phyloP scores from a whole-genome alignment of 208 protist species.

The Jaenimonas drosophilae region DNA sequence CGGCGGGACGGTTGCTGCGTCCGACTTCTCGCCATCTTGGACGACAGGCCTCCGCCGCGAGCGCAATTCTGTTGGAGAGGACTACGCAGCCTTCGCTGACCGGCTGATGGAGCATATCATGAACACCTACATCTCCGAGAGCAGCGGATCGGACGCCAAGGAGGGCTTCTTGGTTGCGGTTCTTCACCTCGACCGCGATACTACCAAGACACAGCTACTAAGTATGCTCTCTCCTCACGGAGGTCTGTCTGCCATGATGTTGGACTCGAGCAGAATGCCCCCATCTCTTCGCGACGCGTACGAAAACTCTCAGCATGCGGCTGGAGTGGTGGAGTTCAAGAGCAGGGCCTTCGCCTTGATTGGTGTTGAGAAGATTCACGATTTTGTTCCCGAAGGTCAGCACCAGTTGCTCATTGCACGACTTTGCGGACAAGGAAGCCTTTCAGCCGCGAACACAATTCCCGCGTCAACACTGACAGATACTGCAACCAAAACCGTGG shows the following conservation, averaged over 20 bases:
- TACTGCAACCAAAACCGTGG: no score
- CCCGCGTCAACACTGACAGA: no score
- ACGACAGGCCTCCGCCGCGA: no score
- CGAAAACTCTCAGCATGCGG: conserved; percentile 16
- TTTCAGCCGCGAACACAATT: neutral
- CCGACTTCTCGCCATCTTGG: no score
- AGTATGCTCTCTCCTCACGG: conserved; percentile 72
- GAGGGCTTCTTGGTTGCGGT: conserved; percentile 59
- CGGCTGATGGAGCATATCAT: conserved; percentile 11
- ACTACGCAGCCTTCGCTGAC: no score
- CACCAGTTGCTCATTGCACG: conserved; percentile 58
- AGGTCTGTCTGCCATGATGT: conserved; percentile 35
- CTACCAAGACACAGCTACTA: conserved; percentile 39
- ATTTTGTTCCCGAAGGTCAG: conserved; percentile 75
- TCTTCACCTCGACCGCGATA: conserved; percentile 64
- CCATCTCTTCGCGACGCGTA: conserved; percentile 9
- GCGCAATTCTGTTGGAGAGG: no score
- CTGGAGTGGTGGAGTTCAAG: conserved; percentile 70
- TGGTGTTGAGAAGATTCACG: conserved; percentile 69
- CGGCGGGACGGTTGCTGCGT: no score
- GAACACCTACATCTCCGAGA: conserved; percentile 23
- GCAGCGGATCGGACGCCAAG: conserved; percentile 12
- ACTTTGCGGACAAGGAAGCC: conserved; percentile 48
- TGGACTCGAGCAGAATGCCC: conserved; percentile 26
- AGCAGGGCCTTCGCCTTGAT: conserved; percentile 56